Evolutionary conservation across 345 rosid species (phyloP).

Genomic region (Turritis glabra): DNA sequence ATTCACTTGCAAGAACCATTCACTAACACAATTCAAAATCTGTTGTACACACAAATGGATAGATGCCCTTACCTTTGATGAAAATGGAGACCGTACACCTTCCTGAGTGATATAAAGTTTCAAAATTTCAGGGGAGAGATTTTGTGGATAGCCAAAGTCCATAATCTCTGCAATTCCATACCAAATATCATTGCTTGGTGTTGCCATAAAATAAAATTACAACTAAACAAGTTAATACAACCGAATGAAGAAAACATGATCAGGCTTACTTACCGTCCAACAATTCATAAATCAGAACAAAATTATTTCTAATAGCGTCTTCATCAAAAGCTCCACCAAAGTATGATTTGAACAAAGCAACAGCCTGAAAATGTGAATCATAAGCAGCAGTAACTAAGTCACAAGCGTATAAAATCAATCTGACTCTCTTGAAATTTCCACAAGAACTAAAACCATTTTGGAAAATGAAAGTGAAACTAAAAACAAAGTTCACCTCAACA

Average conservation of each 20-base stretch:
- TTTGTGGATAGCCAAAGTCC: slow-evolving; percentile 98
- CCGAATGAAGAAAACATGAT: background rate
- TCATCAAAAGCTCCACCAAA: slow-evolving; percentile 99
- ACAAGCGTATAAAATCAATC: background rate
- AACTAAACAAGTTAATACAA: background rate
- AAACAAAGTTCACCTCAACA: slow-evolving; percentile 63
- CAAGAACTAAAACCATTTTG: background rate
- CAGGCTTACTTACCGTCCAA: slow-evolving; percentile 81
- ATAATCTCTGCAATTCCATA: slow-evolving; percentile 72
- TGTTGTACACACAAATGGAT: background rate
- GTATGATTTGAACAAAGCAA: slow-evolving; percentile 92
- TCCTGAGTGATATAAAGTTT: slow-evolving; percentile 98
- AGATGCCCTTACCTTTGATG: slow-evolving; percentile 72
- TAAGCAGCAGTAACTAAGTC: background rate
- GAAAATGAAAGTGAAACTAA: background rate
- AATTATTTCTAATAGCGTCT: slow-evolving; percentile 94
- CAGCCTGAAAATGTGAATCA: slow-evolving; percentile 59
- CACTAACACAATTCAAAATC: background rate
- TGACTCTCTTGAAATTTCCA: background rate
- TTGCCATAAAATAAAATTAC: background rate
- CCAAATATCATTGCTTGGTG: background rate
- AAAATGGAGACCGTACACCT: slow-evolving; percentile 96
- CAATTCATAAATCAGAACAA: slow-evolving; percentile 94
- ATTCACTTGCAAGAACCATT: background rate
- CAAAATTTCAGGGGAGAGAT: slow-evolving; percentile 95